Conservation (phyloP, 2,329 filamentous ascomycete genomes). For the Clarireedia homoeocarpa region DNA sequence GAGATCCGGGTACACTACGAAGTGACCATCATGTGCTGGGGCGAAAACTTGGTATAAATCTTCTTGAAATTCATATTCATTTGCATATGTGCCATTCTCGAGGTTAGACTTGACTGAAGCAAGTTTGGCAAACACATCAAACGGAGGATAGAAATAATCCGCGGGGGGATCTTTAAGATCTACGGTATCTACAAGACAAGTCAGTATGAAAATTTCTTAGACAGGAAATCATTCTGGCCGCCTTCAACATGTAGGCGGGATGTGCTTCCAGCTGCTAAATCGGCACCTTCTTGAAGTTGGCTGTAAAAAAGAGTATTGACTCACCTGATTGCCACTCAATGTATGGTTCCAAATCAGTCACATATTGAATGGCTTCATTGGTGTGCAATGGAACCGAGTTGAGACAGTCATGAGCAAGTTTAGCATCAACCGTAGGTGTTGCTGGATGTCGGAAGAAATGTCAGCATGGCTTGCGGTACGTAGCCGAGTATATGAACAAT, state of each 20-base stretch:
- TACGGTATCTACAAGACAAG: constrained; percentile 19
- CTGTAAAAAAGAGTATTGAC: neutral
- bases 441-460: constrained; percentile 12
- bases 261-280: neutral
- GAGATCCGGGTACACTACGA: constrained; percentile 46
- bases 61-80: constrained; percentile 47
- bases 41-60: constrained; percentile 46
- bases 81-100: constrained; percentile 33
- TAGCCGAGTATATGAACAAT: neutral
- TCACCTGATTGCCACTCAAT: constrained; percentile 27
- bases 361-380: constrained; percentile 19
- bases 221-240: neutral
- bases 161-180: constrained; percentile 42
- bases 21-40: constrained; percentile 58
- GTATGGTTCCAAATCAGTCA: constrained; percentile 24
- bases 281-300: neutral
- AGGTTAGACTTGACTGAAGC: constrained; percentile 39
- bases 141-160: constrained; percentile 40
- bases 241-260: neutral
- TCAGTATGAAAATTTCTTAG: neutral
- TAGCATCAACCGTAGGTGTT: constrained; percentile 23
- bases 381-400: constrained; percentile 25
- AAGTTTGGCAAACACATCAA: constrained; percentile 41
- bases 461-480: neutral
- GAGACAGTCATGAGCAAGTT: constrained; percentile 26